These are phyloP conservation scores for Ogataea nitratoaversa DNA, from an alignment of 805 yeast genomes.

Conservation along the genomic window DNA sequence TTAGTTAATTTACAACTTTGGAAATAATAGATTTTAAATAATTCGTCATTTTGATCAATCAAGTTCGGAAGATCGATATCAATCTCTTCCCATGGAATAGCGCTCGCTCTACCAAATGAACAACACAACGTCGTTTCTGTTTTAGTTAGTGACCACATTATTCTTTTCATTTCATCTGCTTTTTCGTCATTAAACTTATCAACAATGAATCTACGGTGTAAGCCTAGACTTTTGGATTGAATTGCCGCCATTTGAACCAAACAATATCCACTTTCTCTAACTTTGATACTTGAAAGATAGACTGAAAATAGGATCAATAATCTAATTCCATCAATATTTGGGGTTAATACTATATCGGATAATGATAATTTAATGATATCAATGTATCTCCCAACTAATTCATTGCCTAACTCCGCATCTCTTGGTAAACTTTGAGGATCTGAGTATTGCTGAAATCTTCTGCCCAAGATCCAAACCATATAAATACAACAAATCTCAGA, in stretches of 20 bases:
- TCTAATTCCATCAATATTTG: slow-evolving; percentile 42
- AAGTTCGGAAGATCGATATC: slow-evolving; percentile 37
- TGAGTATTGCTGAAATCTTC: slow-evolving; percentile 29
- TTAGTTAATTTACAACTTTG: slow-evolving; percentile 34
- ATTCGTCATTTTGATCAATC: slow-evolving; percentile 27
- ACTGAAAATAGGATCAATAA: slow-evolving; percentile 38
- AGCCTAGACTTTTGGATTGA: slow-evolving; percentile 46
- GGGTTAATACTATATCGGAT: slow-evolving; percentile 40
- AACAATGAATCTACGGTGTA: slow-evolving; percentile 38
- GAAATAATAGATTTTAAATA: slow-evolving; percentile 30
- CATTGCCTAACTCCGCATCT: slow-evolving; percentile 23
- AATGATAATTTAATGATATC: slow-evolving; percentile 40
- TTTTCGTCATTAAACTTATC: slow-evolving; percentile 31
- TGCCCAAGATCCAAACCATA: slow-evolving; percentile 42
- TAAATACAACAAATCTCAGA: slow-evolving; percentile 42
- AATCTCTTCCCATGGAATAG: slow-evolving; percentile 41
- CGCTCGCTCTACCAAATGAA: slow-evolving; percentile 43
- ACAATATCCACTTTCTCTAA: slow-evolving; percentile 47
- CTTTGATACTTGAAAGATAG: slow-evolving; percentile 40
- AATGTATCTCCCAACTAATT: slow-evolving; percentile 30
- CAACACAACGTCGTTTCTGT: slow-evolving; percentile 38
- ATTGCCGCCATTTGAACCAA: slow-evolving; percentile 43
- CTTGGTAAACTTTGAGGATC: slow-evolving; percentile 21
- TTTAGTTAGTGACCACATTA: slow-evolving; percentile 44
- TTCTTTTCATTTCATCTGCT: slow-evolving; percentile 36